These are phyloP conservation scores for Cymbidium sinense DNA, from an alignment of 106 monocot species.

Conservation along the genomic window DNA sequence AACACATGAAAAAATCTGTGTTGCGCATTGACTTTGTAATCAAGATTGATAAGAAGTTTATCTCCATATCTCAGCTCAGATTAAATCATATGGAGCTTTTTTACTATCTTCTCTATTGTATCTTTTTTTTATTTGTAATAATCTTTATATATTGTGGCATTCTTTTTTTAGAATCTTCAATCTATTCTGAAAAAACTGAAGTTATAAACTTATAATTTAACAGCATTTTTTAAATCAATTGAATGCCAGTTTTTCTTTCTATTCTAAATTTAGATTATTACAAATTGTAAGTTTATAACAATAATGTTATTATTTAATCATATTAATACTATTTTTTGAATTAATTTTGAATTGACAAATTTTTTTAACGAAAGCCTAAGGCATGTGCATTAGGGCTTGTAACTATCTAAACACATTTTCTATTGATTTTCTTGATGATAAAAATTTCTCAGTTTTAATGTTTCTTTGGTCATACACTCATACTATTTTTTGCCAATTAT, in stretches of 20 bases:
- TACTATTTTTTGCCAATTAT: not conserved
- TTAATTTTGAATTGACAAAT: not conserved
- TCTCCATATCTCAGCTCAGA: not conserved
- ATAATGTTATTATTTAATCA: not conserved
- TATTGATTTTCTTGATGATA: not conserved
- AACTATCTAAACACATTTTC: not conserved
- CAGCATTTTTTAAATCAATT: not conserved
- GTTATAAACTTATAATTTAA: not conserved
- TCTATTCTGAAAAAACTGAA: not conserved
- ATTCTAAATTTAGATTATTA: not conserved
- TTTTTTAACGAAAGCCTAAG: not conserved
- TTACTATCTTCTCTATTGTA: not conserved
- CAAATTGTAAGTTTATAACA: not conserved
- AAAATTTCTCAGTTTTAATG: not conserved
- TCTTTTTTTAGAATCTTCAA: not conserved
- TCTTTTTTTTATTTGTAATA: not conserved
- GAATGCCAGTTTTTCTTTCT: not conserved
- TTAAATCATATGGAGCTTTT: not conserved
- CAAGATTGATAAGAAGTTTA: too few species aligned
- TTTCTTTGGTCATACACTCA: not conserved
- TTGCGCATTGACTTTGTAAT: too few species aligned
- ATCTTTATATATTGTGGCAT: not conserved
- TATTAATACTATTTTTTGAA: not conserved
- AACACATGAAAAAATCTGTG: too few species aligned
- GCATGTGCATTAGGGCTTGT: not conserved